Evolutionary conservation across 352 stramenopile species (phyloP), one percentile per base, ranked within the genome.

Genomic region (Phytophthora palmivora): DNA sequence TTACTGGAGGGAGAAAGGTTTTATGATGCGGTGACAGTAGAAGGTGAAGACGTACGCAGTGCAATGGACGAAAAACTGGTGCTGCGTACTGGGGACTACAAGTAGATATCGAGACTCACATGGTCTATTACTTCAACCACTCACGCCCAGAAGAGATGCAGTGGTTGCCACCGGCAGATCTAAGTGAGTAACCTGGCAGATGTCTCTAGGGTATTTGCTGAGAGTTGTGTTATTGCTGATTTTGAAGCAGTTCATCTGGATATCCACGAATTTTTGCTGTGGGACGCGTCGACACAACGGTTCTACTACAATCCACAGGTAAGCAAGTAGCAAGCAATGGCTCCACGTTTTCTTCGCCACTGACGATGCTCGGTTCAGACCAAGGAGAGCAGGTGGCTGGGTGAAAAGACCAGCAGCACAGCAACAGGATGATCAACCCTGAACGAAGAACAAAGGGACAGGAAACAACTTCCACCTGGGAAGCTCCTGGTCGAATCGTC

Each of bases 251-350:
- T 64, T 41, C 50, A 54, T 32, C 37, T 38, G 8, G 39, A 45
- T 16, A 69, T 52, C 11, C 60, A 63, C 12, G 51, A 69, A 15
- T 52, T 69, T 52, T 46, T 63, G 60, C 42, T 69, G 14, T 69
- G 52, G 60, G 60, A 63, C 21, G n/a, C 36, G 16, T 58, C 28
- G 14, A 19, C 32, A 19, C 45, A 58, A 22, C 63, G 60, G 60
- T 63, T 69, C 36, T 58, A 58, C 52, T 58, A 69, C 53, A 44
- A 33, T n/a, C 39, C 46, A 6, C 45, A 70, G 60, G 60, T 70
- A 15, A 42, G 45, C 7, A 38, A 32, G 45, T 37, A 38, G 6
- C 30, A 34, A 15, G 1, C 4, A 5, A 33, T 44, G 38, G 15
- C 26, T 38, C 30, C 10, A n/a, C n/a, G n/a, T n/a, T n/a, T 4